Base-by-base conservation (phyloP, 148 eudicot genomes). In the Dianthus caryophyllus region DNA sequence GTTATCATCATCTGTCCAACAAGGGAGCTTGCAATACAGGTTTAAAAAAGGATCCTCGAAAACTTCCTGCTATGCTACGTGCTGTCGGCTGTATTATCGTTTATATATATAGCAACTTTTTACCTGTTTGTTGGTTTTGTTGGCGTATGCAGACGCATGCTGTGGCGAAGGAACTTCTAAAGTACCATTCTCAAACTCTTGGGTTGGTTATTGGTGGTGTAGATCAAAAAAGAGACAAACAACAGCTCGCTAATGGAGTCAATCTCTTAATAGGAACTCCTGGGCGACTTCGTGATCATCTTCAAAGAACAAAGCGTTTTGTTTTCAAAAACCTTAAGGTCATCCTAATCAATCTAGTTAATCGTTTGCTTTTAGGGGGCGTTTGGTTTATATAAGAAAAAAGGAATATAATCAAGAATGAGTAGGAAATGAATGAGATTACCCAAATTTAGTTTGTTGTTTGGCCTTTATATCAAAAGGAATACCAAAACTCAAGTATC, bases 11-110 rank as follows among this genome's bases (percentile, higher is more conserved):
- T 93, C 53, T 93, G 97, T 73, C 98, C 98, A 11, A 90, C 97
- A 17, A 81, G 98, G 83, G 98, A 93, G 84, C 91, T 93, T 68
- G 98, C 98, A 54, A 93, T 93, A 76, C 98, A 93, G 92, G 98
- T 90, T 68, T 56, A 38, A 6, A 54, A 8, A 10, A 22, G 25
- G 43, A 21, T 64, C 30, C 31, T 17, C n/a, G 14, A 39, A 6
- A 52, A 5, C n/a, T n/a, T n/a, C n/a, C n/a, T n/a, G 26, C 25
- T 16, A 41, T 50, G 68, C 25, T 41, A 17, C 61, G 33, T 50
- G 1, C 24, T 26, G 29, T 60, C 18, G 5, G 1, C 14, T 6
- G 21, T 44, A 33, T n/a, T n/a, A n/a, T n/a, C n/a, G n/a, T n/a
- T n/a, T n/a, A n/a, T n/a, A n/a, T n/a, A 33, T 61, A 15, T 61